phyloP scores from a whole-genome alignment of 805 yeast genomes.

The Grigorovia transvaalensis region DNA sequence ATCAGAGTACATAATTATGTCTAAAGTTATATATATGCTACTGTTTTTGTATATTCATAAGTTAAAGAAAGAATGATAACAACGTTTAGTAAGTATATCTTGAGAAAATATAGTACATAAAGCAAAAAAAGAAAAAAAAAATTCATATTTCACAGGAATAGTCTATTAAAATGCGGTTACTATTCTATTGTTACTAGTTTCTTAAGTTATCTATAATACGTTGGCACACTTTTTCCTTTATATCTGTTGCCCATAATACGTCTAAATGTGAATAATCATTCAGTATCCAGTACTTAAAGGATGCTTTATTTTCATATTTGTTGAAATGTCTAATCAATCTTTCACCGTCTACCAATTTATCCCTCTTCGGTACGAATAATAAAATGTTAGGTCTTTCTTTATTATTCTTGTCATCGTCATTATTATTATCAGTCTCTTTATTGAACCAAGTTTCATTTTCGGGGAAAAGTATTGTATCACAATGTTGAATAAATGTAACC shows the following conservation, averaged over 20 bases:
- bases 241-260: constrained; percentile 88
- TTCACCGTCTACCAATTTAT: constrained; percentile 71
- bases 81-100: no score
- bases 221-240: constrained; percentile 50
- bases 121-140: neutral
- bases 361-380: constrained; percentile 61
- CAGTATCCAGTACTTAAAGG: constrained; percentile 30
- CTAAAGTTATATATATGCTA: no score
- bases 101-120: no score
- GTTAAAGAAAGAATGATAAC: no score
- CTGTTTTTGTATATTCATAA: no score
- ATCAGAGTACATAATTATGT: no score
- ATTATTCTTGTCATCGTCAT: neutral
- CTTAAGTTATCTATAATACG: constrained; percentile 31
- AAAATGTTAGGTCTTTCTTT: constrained; percentile 46
- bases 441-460: constrained; percentile 44
- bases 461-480: constrained; percentile 36
- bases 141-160: neutral
- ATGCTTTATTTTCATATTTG: constrained; percentile 37
- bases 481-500: constrained; percentile 32
- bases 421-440: neutral
- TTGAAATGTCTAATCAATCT: constrained; percentile 55
- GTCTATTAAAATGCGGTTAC: neutral
- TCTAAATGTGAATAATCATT: constrained; percentile 76
- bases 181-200: neutral